Base-by-base conservation (phyloP, 805 yeast species). In the Metschnikowia dekortorum region DNA sequence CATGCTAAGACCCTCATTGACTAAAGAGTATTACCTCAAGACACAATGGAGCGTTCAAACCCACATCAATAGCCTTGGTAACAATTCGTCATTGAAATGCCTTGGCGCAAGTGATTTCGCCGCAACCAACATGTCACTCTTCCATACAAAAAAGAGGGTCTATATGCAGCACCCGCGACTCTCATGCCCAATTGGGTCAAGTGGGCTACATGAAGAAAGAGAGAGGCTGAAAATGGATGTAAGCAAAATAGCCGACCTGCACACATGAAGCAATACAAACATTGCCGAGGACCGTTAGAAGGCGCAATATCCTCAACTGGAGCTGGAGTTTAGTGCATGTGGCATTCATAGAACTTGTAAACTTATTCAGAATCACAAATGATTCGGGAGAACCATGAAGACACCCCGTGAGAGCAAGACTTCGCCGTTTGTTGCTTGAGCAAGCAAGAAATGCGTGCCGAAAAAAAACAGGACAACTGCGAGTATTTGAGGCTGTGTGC, bases 221-320 rank as follows among this genome's bases (percentile, higher is more conserved):
- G n/a, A 31, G 10, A 14, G 3, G 35, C 49, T 53, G 28, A 36
- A 46, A 39, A 26, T 8, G 55, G 53, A 44, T 11, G 37, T 11
- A 49, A 45, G 14, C 37, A 38, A 45, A 50, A 50, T 46, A 52
- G 32, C 34, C 38, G 28, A 42, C 48, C 50, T 54, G 55, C 57
- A 52, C 51, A 46, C 32, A 33, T 49, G 4, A 7, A 32, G 42
- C 39, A 40, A 50, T 26, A 34, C 37, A 44, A 29, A 44, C 46
- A 34, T 26, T 8, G 10, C 33, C 33, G 39, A 14, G 33, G 36
- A 28, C 46, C 40, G 29, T 44, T 14, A 16, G 31, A 16, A 36
- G 13, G 34, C 34, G 39, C 40, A 7, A 35, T 16, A 16, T 4
- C 26, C 11, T 10, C 34, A 10, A 14, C 4, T 35, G 14, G 4